Evolutionary conservation across 148 eudicot species (phyloP), one percentile per base, ranked within the genome.

Genomic region (Rhododendron ferrugineum): DNA sequence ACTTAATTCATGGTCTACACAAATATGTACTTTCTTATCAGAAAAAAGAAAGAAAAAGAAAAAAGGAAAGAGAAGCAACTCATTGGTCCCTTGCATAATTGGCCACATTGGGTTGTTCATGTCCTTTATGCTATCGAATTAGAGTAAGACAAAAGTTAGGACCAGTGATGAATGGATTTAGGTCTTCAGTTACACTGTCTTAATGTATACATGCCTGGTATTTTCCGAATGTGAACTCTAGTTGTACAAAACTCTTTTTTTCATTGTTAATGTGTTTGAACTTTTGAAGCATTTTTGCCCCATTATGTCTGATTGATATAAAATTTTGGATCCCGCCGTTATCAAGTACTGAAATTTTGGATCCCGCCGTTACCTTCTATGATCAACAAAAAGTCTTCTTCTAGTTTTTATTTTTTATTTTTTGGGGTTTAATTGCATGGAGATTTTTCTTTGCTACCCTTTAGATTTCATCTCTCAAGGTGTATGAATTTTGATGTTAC

Each of bases 401-500:
- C 13, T 70, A 30, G 1, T 70, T 70, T 30, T 0, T 30, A 9
- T 30, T 70, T 6, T 23, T 64, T 66, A 3, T 13, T 47, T 23
- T 37, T 68, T 68, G 11, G 72, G 6, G 28, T 44, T 18, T 46
- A 30, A 15, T 46, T 52, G 13, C 16, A 47, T 70, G 46, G 32
- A 68, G 80, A 82, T 6, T 76, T 64, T 84, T 86, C 64, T 50
- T 54, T 66, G 44, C 37, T 60, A 58, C 37, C 78, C 56, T 82
- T 81, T 68, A 44, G 60, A 26, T 54, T 70, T 20, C 79, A 49
- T 70, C 16, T 79, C 50, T 78, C n/a, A 83, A 75, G 52, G 42
- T 40, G 46, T 78, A 44, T 80, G 66, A 80, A 10, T 56, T 58
- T 73, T 84, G 58, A n/a, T 32, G 44, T 83, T 86, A 84, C 93